Conservation (phyloP, 176 grass and related monocot genomes). For the Tillandsia leiboldiana region DNA sequence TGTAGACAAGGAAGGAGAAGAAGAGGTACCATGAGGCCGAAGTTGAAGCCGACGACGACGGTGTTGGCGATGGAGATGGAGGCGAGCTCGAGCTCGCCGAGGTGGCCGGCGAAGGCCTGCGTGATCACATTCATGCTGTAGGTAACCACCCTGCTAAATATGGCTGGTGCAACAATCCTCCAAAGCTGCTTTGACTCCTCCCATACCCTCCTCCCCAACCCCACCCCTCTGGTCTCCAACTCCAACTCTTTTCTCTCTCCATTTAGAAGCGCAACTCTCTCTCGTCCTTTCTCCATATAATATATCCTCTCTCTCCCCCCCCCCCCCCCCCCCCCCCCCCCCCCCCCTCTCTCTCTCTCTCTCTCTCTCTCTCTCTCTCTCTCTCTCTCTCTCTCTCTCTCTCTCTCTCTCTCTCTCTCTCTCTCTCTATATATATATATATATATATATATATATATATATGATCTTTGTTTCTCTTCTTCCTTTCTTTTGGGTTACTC, state of each 20-base stretch:
- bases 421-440: background rate
- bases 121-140: slow-evolving; percentile 97
- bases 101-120: slow-evolving; percentile 90
- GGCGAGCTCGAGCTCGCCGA: slow-evolving; percentile 94
- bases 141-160: slow-evolving; percentile 76
- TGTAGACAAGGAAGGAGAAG: no score
- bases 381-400: background rate
- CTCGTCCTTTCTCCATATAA: slow-evolving; percentile 5
- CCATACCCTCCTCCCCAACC: slow-evolving; percentile 24
- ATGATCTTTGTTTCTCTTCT: background rate
- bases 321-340: no score
- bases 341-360: background rate
- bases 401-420: background rate
- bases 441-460: no score
- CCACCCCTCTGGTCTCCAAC: background rate
- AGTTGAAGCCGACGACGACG: slow-evolving; percentile 88
- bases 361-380: background rate
- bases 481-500: background rate
- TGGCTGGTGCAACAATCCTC: slow-evolving; percentile 81
- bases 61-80: slow-evolving; percentile 91
- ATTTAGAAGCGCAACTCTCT: slow-evolving; percentile 11
- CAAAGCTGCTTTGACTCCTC: slow-evolving; percentile 82
- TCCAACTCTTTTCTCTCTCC: background rate
- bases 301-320: background rate
- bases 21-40: slow-evolving; percentile 62